Evolutionary conservation across 345 rosid species (phyloP).

Genomic region (Salix caprea): DNA sequence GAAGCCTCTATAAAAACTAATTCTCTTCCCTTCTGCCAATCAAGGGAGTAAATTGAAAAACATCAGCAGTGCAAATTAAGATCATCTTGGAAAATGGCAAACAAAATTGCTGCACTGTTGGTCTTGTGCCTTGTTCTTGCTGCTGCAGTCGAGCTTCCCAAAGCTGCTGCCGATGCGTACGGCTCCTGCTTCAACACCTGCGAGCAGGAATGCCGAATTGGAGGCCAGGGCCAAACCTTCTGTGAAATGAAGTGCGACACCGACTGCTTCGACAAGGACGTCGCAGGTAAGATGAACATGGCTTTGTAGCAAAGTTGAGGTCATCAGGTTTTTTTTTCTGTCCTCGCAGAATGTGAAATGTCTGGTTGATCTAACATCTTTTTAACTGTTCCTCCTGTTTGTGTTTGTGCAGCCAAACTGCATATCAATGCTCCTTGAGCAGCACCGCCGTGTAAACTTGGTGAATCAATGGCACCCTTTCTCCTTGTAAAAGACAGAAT

Average conservation of each 20-base stretch:
- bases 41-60: background rate
- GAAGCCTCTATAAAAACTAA: background rate
- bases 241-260: conserved; percentile 39
- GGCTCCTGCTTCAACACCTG: conserved; percentile 13
- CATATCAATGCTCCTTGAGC: background rate
- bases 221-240: conserved; percentile 7
- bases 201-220: conserved; percentile 8
- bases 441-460: background rate
- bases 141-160: conserved; percentile 5
- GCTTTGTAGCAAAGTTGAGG: too few relatives aligned
- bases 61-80: background rate
- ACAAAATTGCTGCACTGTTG: conserved; percentile 20
- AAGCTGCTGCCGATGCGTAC: background rate
- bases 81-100: conserved; percentile 19
- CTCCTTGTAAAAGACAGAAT: background rate
- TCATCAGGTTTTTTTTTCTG: background rate
- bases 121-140: conserved; percentile 22
- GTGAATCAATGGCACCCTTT: background rate
- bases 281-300: conserved; percentile 9
- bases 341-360: too few relatives aligned
- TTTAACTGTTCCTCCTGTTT: too few relatives aligned
- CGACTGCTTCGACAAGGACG: conserved; percentile 20
- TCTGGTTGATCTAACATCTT: too few relatives aligned
- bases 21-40: background rate
- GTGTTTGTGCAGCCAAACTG: background rate